Evolutionary conservation across 2,329 filamentous ascomycete genomes (phyloP).

Genomic region (Hymenoscyphus scutula): DNA sequence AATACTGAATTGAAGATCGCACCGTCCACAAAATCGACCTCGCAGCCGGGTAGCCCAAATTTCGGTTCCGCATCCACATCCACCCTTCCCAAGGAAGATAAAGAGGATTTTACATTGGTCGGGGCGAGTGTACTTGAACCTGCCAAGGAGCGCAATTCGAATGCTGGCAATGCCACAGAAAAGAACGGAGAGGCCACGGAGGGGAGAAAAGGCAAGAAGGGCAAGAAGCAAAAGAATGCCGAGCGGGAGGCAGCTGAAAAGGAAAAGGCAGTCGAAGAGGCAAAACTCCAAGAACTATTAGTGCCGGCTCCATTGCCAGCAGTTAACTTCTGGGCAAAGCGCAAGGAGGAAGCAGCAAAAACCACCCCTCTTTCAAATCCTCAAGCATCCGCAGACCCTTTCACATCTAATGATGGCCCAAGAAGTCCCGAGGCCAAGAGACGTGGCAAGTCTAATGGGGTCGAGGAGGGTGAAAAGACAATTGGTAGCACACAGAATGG

Average conservation of each 20-base stretch:
- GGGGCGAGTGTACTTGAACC: conserved; percentile 64
- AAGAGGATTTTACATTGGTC: conserved; percentile 53
- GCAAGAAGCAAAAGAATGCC: conserved; percentile 35
- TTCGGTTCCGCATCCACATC: conserved; percentile 49
- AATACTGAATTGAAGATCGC: conserved; percentile 26
- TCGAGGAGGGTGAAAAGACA: conserved; percentile 41
- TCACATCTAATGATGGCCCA: conserved; percentile 27
- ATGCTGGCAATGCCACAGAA: conserved; percentile 62
- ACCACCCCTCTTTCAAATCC: conserved; percentile 37
- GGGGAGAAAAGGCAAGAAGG: conserved; percentile 32
- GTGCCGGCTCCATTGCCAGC: conserved; percentile 78
- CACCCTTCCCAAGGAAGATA: conserved; percentile 48
- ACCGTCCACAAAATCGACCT: conserved; percentile 33
- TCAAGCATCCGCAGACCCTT: conserved; percentile 18
- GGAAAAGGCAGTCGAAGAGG: conserved; percentile 48
- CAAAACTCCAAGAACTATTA: conserved; percentile 56
- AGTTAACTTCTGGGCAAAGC: conserved; percentile 86
- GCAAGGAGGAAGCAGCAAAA: conserved; percentile 63
- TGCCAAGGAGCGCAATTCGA: conserved; percentile 65
- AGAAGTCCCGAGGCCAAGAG: conserved; percentile 40
- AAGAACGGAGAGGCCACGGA: conserved; percentile 47
- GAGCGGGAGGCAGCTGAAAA: conserved; percentile 48
- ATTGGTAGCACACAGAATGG: conserved; percentile 30
- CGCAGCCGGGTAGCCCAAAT: conserved; percentile 51
- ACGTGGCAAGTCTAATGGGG: conserved; percentile 38